A percentile compares a stretch with the other conserved stretches of the same genome.
Evolutionary conservation across 176 grass and related monocot species (phyloP).

Genomic region (Zoysia japonica): DNA sequence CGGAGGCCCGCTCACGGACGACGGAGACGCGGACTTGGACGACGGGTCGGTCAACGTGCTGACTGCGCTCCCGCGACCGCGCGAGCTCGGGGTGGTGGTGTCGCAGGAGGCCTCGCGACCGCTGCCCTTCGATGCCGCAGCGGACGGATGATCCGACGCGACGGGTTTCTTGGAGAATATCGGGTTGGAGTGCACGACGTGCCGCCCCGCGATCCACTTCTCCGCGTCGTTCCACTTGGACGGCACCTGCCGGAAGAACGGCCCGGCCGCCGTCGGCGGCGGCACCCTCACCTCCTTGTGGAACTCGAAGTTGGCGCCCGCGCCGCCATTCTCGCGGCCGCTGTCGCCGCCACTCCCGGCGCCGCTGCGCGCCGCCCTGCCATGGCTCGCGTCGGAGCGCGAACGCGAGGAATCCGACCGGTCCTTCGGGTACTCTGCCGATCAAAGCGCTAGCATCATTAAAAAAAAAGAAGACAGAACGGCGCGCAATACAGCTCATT

Average conservation of each 20-base stretch:
- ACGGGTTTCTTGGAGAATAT: constrained; percentile 64
- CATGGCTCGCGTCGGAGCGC: constrained; percentile 43
- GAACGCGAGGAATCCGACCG: constrained; percentile 38
- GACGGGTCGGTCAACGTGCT: constrained; percentile 23
- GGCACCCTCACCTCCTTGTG: constrained; percentile 46
- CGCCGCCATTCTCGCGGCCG: constrained; percentile 31
- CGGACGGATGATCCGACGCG: background rate
- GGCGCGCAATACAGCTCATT: too few relatives aligned
- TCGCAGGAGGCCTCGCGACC: too few relatives aligned
- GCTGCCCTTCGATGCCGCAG: background rate
- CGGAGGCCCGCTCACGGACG: constrained; percentile 39
- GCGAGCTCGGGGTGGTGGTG: background rate
- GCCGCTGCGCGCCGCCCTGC: background rate
- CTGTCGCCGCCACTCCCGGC: constrained; percentile 49
- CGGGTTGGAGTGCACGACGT: constrained; percentile 76
- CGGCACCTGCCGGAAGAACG: constrained; percentile 72
- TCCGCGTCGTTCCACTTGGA: constrained; percentile 99
- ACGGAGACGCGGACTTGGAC: constrained; percentile 18
- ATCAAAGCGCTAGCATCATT: background rate
- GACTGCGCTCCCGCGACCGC: background rate
- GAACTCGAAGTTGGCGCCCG: constrained; percentile 68
- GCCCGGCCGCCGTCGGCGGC: background rate
- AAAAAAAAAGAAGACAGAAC: background rate
- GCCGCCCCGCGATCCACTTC: constrained; percentile 83
- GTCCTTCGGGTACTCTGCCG: constrained; percentile 42